Evolutionary conservation across 2,329 filamentous ascomycete genomes (phyloP), one percentile per base, ranked within the genome.

Genomic region (Phialophora chinensis): DNA sequence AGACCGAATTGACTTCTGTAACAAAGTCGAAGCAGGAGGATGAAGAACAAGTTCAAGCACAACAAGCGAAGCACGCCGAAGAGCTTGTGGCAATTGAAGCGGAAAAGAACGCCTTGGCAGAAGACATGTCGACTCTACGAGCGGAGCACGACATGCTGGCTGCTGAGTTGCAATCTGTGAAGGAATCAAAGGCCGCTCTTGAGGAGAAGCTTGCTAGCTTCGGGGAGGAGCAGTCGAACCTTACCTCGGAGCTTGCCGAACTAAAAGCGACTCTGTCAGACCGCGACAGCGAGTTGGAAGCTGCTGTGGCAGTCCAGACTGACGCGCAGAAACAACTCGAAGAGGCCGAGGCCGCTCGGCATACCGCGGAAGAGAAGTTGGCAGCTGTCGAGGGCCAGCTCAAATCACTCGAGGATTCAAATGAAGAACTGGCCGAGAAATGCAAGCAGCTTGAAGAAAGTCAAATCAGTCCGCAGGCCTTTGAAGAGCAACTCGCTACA

Each of bases 11-110:
- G 29, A 31, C 54, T 10, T 56, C 56, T 74, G 4, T 78, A 74
- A 52, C 82, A 73, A 78, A 79, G 70, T 84, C 84, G 60, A 82
- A 52, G 60, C 54, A 60, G 47, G 52, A 14, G 4, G 38, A 38
- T n/a, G 55, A 53, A 31, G 47, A 56, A 77, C 47, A 61, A 6
- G 25, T 14, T 20, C 56, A 65, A 31, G 52, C 49, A 20, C 58
- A 58, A 31, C 44, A 50, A 29, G 38, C 63, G n/a, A 69, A 60
- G 6, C 33, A 67, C 42, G n/a, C 25, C 23, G 53, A 67, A 38
- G 66, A 67, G 42, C 7, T 69, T 7, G 62, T 59, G 23, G 38
- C 57, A 5, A 27, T 63, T 25, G 60, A 70, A 27, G 35, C 53
- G 4, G 68, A 69, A 29, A 69, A 63, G 49, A 42, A 60, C 2